Conservation (phyloP, 2,329 filamentous ascomycete genomes). For the Penicillium sumatraense region DNA sequence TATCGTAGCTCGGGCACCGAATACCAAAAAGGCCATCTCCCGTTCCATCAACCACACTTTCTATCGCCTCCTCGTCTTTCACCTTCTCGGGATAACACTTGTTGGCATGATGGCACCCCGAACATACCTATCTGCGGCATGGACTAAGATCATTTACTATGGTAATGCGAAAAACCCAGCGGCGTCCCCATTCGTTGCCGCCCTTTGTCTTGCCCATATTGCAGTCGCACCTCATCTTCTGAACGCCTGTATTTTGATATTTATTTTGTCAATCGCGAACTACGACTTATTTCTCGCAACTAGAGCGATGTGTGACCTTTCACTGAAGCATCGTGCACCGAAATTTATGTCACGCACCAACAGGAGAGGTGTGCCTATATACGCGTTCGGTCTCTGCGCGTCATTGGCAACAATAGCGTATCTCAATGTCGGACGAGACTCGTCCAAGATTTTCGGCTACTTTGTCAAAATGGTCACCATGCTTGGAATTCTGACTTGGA, state of each 20-base stretch:
- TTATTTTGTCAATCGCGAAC: constrained; percentile 76
- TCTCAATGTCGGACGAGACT: constrained; percentile 63
- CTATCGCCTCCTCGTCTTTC: constrained; percentile 80
- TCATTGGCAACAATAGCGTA: constrained; percentile 69
- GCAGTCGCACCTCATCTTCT: constrained; percentile 66
- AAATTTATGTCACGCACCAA: constrained; percentile 71
- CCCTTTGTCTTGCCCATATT: constrained; percentile 68
- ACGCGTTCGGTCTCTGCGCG: constrained; percentile 65
- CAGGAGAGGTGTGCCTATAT: constrained; percentile 70
- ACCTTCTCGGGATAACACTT: constrained; percentile 72
- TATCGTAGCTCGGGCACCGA: constrained; percentile 76
- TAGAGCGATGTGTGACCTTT: constrained; percentile 72
- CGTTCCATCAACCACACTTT: constrained; percentile 79
- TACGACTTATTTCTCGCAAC: constrained; percentile 76
- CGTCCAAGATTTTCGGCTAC: constrained; percentile 63
- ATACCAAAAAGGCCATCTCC: constrained; percentile 74
- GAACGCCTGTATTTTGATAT: constrained; percentile 74
- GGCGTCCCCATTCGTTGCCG: constrained; percentile 75
- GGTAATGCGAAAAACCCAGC: constrained; percentile 52
- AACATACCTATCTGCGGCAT: constrained; percentile 50
- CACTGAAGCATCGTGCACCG: constrained; percentile 72
- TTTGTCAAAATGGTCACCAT: constrained; percentile 70
- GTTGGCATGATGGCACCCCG: constrained; percentile 78
- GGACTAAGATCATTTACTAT: constrained; percentile 54
- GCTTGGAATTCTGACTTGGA: constrained; percentile 69